Percentiles rank a stretch among this genome's conserved stretches.
phyloP scores from a whole-genome alignment of 495 filamentous ascomycete species.

The Lepraria neglecta region DNA sequence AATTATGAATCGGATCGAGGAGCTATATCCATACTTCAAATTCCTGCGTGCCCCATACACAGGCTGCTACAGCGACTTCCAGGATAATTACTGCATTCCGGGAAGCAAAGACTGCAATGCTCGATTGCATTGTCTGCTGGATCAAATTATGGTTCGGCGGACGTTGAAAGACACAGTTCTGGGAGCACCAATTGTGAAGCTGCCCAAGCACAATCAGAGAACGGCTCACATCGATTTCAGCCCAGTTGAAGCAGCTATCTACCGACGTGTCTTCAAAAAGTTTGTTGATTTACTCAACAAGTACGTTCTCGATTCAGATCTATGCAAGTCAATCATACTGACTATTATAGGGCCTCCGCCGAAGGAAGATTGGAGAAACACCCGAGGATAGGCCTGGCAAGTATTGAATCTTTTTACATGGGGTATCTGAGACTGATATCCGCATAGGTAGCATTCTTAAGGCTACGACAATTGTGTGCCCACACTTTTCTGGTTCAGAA shows the following conservation, averaged over 20 bases:
- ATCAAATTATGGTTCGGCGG: slow-evolving; percentile 46
- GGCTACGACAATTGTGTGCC: slow-evolving; percentile 47
- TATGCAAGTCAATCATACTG: slow-evolving; percentile 20
- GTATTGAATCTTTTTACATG: not conserved
- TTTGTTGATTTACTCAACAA: slow-evolving; percentile 39
- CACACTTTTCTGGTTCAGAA: slow-evolving; percentile 47
- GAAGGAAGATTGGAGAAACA: slow-evolving; percentile 11
- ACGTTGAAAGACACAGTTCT: slow-evolving; percentile 50
- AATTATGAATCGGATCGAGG: slow-evolving; percentile 44
- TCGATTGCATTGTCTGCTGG: slow-evolving; percentile 39
- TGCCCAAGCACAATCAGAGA: slow-evolving; percentile 42
- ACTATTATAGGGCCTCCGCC: slow-evolving; percentile 17
- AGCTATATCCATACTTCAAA: slow-evolving; percentile 56
- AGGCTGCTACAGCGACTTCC: slow-evolving; percentile 40
- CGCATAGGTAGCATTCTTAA: slow-evolving; percentile 30
- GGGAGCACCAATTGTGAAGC: slow-evolving; percentile 46
- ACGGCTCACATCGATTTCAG: slow-evolving; percentile 38
- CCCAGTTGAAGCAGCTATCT: slow-evolving; percentile 44
- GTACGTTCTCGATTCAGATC: slow-evolving; percentile 21
- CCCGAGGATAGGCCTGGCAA: slow-evolving; percentile 25
- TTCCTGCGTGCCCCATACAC: slow-evolving; percentile 49
- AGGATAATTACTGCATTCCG: slow-evolving; percentile 42
- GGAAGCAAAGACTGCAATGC: slow-evolving; percentile 30
- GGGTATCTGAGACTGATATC: not conserved
- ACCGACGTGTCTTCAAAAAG: slow-evolving; percentile 37